phyloP scores from a whole-genome alignment of 169 alveolate species.

The Perkinsus chesapeaki region DNA sequence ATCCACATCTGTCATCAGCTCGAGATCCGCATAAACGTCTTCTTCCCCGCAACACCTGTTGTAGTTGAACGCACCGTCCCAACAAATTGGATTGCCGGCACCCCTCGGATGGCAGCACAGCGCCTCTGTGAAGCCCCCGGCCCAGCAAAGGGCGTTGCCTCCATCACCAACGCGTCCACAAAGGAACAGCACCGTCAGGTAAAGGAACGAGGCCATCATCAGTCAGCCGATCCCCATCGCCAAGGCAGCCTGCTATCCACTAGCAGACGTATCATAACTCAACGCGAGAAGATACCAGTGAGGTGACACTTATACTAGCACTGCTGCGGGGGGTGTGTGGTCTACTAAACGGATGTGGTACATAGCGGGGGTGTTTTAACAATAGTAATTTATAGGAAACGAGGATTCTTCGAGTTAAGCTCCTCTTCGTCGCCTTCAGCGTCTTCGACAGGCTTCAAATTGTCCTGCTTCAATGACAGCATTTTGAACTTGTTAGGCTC shows the following conservation, averaged over 20 bases:
- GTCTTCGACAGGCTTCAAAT: not conserved
- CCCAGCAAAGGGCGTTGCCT: not conserved
- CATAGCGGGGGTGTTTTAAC: not conserved
- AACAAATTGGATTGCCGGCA: not conserved
- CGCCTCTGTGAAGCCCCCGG: not conserved
- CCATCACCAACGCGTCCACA: not conserved
- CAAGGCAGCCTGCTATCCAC: not conserved
- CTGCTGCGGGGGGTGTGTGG: not conserved
- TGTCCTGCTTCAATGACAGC: slow-evolving; percentile 8
- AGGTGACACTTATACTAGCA: not conserved
- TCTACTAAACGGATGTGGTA: not conserved
- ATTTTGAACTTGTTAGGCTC: not conserved
- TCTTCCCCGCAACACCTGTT: not conserved
- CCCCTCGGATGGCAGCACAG: not conserved
- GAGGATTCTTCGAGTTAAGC: not conserved
- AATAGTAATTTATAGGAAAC: not conserved
- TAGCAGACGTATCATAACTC: not conserved
- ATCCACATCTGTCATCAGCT: not conserved
- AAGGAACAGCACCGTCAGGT: not conserved
- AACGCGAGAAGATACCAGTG: not conserved
- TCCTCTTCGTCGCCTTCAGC: not conserved
- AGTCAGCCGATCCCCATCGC: not conserved
- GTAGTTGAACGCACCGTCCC: not conserved
- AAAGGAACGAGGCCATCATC: not conserved
- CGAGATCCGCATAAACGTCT: not conserved